phyloP scores from a whole-genome alignment of 176 grass and related monocot genomes.

The Triticum urartu region DNA sequence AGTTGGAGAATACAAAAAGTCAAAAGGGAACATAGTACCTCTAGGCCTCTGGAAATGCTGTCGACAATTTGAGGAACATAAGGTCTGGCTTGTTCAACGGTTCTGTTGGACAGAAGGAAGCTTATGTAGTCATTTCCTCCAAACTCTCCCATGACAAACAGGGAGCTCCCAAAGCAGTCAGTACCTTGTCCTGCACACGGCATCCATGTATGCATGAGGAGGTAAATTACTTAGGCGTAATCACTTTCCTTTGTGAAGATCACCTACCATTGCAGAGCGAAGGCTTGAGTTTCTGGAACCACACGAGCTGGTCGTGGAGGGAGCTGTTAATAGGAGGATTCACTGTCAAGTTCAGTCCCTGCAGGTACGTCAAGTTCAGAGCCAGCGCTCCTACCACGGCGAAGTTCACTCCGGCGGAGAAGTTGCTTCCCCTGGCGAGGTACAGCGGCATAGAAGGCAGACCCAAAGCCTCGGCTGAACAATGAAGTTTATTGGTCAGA shows the following conservation, averaged over 20 bases:
- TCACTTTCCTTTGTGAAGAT: neutral
- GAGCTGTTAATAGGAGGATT: slow-evolving; percentile 23
- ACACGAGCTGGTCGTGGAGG: slow-evolving; percentile 41
- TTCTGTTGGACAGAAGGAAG: slow-evolving; percentile 11
- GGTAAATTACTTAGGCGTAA: neutral
- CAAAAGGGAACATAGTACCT: slow-evolving; percentile 24
- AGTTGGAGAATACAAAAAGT: neutral
- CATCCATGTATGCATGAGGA: neutral
- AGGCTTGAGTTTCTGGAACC: slow-evolving; percentile 51
- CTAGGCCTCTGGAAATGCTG: slow-evolving; percentile 23
- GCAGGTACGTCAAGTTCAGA: slow-evolving; percentile 45
- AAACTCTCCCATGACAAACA: slow-evolving; percentile 43
- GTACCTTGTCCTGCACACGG: neutral
- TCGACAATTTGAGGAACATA: slow-evolving; percentile 28
- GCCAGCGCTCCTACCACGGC: slow-evolving; percentile 31
- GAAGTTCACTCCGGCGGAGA: slow-evolving; percentile 53
- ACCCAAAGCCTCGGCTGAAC: slow-evolving; percentile 37
- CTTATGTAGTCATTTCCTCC: slow-evolving; percentile 38
- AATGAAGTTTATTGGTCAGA: too few relatives aligned
- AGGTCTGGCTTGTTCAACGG: slow-evolving; percentile 15
- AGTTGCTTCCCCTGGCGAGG: slow-evolving; percentile 10
- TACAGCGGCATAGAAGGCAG: slow-evolving; percentile 45
- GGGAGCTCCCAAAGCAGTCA: slow-evolving; percentile 24
- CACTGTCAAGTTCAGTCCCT: slow-evolving; percentile 12
- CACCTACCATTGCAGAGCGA: slow-evolving; percentile 45